A percentile compares a stretch with the other conserved stretches of the same genome.
phyloP scores from a whole-genome alignment of 768 basidiomycete genomes.

The Tricholoma matsutake region DNA sequence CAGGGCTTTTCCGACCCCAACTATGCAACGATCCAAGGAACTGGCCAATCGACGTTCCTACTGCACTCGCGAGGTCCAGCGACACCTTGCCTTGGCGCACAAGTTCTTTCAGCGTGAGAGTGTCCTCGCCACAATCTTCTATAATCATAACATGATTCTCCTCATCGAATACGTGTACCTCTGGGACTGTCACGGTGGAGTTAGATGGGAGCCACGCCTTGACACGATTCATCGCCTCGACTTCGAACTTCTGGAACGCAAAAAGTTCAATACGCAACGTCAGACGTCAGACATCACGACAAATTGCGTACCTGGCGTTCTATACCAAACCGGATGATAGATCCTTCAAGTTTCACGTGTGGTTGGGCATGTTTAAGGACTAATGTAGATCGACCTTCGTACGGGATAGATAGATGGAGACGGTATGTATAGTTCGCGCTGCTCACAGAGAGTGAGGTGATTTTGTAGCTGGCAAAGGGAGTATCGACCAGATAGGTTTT shows the following conservation, averaged over 20 bases:
- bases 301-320: neutral
- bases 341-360: slow-evolving; percentile 16
- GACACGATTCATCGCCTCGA: slow-evolving; percentile 47
- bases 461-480: slow-evolving; percentile 40
- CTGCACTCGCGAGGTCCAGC: slow-evolving; percentile 21
- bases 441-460: slow-evolving; percentile 49
- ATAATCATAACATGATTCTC: slow-evolving; percentile 53
- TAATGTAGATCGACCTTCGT: slow-evolving; percentile 42
- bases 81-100: slow-evolving; percentile 31
- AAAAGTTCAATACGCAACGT: neutral
- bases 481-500: slow-evolving; percentile 45
- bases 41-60: slow-evolving; percentile 51
- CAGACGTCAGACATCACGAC: neutral
- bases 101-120: slow-evolving; percentile 40
- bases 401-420: slow-evolving; percentile 37
- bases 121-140: slow-evolving; percentile 51
- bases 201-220: slow-evolving; percentile 32
- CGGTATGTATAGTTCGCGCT: slow-evolving; percentile 56
- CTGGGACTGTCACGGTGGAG: slow-evolving; percentile 46
- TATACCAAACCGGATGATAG: neutral
- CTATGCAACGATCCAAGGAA: slow-evolving; percentile 55
- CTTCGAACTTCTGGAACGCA: slow-evolving; percentile 34
- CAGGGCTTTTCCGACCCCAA: slow-evolving; percentile 34
- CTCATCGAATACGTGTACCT: slow-evolving; percentile 48
- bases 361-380: slow-evolving; percentile 53